phyloP scores from a whole-genome alignment of 2,329 filamentous ascomycete genomes.

The Pleoardoris graminearum region DNA sequence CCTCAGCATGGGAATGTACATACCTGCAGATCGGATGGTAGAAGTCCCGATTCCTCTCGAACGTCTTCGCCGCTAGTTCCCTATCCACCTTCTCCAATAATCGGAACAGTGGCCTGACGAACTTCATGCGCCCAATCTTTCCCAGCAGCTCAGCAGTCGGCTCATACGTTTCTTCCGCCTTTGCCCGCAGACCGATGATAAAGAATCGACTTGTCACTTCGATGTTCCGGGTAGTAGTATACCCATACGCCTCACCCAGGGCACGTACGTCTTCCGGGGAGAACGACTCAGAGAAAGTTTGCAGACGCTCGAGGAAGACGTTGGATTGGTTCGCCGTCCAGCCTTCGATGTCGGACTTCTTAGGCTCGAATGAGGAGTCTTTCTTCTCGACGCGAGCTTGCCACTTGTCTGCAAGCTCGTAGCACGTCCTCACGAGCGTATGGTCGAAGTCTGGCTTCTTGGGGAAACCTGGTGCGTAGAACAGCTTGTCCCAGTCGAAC shows the following conservation, averaged over 20 bases:
- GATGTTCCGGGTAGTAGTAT: conserved; percentile 68
- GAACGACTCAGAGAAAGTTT: conserved; percentile 68
- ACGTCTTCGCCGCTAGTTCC: conserved; percentile 76
- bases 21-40: conserved; percentile 89
- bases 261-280: conserved; percentile 66
- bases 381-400: conserved; percentile 53
- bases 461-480: conserved; percentile 86
- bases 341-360: conserved; percentile 66
- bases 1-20: not conserved
- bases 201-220: conserved; percentile 84
- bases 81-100: conserved; percentile 74
- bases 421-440: conserved; percentile 81
- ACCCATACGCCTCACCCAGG: conserved; percentile 75
- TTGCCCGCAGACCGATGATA: conserved; percentile 74
- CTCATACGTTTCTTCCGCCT: conserved; percentile 69
- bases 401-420: conserved; percentile 82
- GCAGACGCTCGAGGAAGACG: conserved; percentile 83
- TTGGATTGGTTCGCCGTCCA: conserved; percentile 88
- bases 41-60: conserved; percentile 85
- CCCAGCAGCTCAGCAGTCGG: conserved; percentile 76
- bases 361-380: conserved; percentile 59
- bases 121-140: conserved; percentile 93
- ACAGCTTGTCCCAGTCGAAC: conserved; percentile 88
- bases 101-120: conserved; percentile 83
- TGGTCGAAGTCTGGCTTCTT: conserved; percentile 92